Evolutionary conservation across 495 filamentous ascomycete species (phyloP).

Genomic region (Parathielavia appendiculata): DNA sequence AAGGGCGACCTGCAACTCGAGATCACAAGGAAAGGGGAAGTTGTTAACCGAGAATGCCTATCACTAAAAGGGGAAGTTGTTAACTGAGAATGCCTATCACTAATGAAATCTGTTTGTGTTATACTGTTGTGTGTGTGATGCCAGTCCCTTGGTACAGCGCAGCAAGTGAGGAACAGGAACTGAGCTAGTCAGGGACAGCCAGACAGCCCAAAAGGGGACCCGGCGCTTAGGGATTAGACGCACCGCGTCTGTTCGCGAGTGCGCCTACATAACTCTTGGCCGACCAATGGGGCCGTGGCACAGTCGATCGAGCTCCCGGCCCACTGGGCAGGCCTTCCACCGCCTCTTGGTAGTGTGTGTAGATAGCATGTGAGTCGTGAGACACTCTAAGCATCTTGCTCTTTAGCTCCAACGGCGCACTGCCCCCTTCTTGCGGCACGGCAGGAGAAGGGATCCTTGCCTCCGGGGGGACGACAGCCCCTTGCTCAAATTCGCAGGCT

Average conservation of each 20-base stretch:
- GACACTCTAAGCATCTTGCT: constrained; percentile 1
- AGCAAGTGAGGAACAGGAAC: not conserved
- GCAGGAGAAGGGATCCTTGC: not conserved
- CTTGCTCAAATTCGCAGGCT: not conserved
- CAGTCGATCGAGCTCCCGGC: not conserved
- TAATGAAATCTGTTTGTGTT: not conserved
- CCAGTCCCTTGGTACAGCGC: not conserved
- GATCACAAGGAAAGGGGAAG: not conserved
- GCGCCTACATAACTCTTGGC: not conserved
- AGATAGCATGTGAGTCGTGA: not conserved
- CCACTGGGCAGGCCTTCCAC: not conserved
- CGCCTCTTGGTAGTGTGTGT: not conserved
- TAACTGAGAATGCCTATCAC: not conserved
- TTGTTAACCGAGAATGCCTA: not conserved
- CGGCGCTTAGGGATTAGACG: constrained; percentile 1
- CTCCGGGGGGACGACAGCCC: not conserved
- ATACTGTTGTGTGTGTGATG: not conserved
- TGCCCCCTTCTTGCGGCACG: not conserved
- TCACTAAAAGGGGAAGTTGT: too few species aligned
- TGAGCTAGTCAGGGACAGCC: not conserved
- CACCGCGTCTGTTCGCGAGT: not conserved
- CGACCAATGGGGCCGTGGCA: not conserved
- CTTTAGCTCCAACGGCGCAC: constrained; percentile 5
- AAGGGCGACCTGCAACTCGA: not conserved
- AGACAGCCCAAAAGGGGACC: not conserved